phyloP scores from a whole-genome alignment of 139 green algal genomes.

The Pseudopediastrum boryanum region DNA sequence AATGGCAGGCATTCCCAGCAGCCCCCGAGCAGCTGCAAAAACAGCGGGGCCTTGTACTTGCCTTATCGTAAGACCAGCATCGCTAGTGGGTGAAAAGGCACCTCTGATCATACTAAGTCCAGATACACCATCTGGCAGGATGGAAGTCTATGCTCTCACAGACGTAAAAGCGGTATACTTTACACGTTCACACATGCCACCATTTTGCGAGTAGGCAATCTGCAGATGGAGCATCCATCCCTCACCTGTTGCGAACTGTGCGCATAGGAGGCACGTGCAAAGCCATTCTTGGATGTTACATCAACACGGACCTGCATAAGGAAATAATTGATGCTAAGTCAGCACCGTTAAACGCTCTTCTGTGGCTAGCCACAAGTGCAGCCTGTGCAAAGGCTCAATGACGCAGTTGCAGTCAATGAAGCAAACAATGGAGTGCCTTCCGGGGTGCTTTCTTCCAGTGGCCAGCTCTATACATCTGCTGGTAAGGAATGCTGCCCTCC shows the following conservation, averaged over 20 bases:
- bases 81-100: not conserved
- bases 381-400: not conserved
- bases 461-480: not conserved
- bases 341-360: not conserved
- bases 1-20: too few relatives aligned
- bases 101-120: not conserved
- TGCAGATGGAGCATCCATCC: not conserved
- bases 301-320: conserved; percentile 18
- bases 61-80: not conserved
- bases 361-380: not conserved
- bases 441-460: too few relatives aligned
- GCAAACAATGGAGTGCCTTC: too few relatives aligned
- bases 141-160: not conserved
- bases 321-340: not conserved
- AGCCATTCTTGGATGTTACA: conserved; percentile 27
- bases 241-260: conserved; percentile 28
- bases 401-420: too few relatives aligned
- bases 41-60: not conserved
- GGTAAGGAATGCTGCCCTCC: not conserved
- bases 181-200: not conserved
- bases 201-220: not conserved
- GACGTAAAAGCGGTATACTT: not conserved
- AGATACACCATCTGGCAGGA: not conserved
- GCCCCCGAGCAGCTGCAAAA: too few relatives aligned
- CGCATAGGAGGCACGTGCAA: conserved; percentile 14